These are phyloP conservation scores for Turnera subulata DNA, from an alignment of 345 rosid species.

Conservation along the genomic window DNA sequence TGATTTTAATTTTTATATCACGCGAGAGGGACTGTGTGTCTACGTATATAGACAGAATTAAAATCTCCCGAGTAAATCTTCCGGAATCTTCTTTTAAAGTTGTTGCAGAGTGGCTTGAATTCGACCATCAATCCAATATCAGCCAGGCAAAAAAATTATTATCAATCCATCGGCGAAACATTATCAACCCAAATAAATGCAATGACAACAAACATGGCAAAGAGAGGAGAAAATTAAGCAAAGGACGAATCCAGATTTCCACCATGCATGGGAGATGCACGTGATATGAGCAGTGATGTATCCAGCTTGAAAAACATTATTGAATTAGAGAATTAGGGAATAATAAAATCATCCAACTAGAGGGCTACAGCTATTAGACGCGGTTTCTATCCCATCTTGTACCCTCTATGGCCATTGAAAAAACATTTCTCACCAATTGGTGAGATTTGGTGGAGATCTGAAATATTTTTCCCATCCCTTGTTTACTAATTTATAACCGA, in stretches of 20 bases:
- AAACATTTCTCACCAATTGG: not conserved
- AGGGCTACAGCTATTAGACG: not conserved
- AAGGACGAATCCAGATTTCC: not conserved
- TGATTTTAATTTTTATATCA: too few species aligned
- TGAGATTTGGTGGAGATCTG: constrained; percentile 9
- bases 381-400: constrained; percentile 10
- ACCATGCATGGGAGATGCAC: not conserved
- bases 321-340: not conserved
- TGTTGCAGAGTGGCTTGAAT: too few species aligned
- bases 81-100: too few species aligned
- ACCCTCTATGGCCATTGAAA: not conserved
- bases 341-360: not conserved
- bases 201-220: too few species aligned
- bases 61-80: too few species aligned
- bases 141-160: too few species aligned
- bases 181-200: too few species aligned
- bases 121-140: too few species aligned
- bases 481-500: too few species aligned
- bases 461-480: not conserved
- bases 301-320: not conserved
- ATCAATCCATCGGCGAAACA: too few species aligned
- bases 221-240: not conserved
- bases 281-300: not conserved
- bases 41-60: too few species aligned
- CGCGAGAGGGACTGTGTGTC: too few species aligned